phyloP scores from a whole-genome alignment of 1,139 yeast genomes.

The Suhomyces terraborum region DNA sequence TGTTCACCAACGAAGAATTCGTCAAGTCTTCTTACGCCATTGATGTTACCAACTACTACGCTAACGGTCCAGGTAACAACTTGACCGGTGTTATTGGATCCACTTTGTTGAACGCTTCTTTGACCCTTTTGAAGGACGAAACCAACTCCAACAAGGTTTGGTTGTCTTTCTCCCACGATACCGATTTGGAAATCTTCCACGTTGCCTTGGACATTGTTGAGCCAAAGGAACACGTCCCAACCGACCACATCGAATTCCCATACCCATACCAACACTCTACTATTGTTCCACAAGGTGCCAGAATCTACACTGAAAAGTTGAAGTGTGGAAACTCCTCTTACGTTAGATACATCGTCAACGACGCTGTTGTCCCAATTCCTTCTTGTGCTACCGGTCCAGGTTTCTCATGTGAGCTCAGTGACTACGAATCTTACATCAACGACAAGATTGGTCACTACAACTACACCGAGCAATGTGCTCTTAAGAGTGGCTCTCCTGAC shows the following conservation, averaged over 20 bases:
- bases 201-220: slow-evolving; percentile 29
- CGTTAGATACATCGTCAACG: slow-evolving; percentile 31
- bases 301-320: slow-evolving; percentile 31
- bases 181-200: slow-evolving; percentile 31
- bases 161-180: slow-evolving; percentile 34
- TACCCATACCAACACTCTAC: slow-evolving; percentile 29
- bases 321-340: slow-evolving; percentile 25
- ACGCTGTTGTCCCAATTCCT: slow-evolving; percentile 32
- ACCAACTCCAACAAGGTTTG: slow-evolving; percentile 26
- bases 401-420: slow-evolving; percentile 31
- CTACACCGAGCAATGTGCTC: slow-evolving; percentile 23
- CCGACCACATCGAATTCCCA: slow-evolving; percentile 28
- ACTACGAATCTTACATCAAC: slow-evolving; percentile 25
- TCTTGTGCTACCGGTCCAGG: slow-evolving; percentile 35
- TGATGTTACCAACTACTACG: slow-evolving; percentile 50
- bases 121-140: slow-evolving; percentile 40
- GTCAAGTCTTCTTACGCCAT: slow-evolving; percentile 44
- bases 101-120: slow-evolving; percentile 50
- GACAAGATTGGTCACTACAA: slow-evolving; percentile 23
- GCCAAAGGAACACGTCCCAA: slow-evolving; percentile 25
- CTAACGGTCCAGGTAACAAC: slow-evolving; percentile 54
- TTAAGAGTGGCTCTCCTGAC: slow-evolving; percentile 19
- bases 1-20: slow-evolving; percentile 55
- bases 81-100: slow-evolving; percentile 47
- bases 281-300: slow-evolving; percentile 33